These are phyloP conservation scores for Austroboletus eburneus DNA, from an alignment of 768 basidiomycete genomes.

Conservation along the genomic window DNA sequence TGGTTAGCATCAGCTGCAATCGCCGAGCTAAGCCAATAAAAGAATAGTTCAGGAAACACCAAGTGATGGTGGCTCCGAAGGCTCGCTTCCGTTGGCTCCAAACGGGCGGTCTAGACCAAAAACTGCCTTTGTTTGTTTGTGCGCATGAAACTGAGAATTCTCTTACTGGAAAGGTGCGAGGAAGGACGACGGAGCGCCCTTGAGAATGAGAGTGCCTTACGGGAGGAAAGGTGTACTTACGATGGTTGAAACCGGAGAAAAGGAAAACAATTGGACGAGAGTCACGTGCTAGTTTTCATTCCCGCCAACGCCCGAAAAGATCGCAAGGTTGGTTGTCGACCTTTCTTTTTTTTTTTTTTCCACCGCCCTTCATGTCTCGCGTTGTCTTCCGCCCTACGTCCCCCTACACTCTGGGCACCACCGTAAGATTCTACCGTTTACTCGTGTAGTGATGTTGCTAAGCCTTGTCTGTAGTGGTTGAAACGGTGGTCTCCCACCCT, in stretches of 20 bases:
- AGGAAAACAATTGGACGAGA: too few relatives aligned
- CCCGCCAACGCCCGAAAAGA: conserved; percentile 11
- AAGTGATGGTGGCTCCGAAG: neutral
- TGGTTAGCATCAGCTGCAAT: neutral
- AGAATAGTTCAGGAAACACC: too few relatives aligned
- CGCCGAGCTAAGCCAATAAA: neutral
- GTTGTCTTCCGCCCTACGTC: conserved; percentile 37
- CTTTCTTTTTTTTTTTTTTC: neutral
- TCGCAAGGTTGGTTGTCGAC: neutral
- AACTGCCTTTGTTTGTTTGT: neutral
- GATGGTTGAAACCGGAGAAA: neutral
- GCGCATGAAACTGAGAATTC: neutral
- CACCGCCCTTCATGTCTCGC: conserved; percentile 37
- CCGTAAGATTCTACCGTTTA: conserved; percentile 30
- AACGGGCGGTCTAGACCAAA: neutral
- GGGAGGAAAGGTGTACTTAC: neutral
- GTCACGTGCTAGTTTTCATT: conserved; percentile 19
- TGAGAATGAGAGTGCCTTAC: neutral
- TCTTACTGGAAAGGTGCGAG: neutral
- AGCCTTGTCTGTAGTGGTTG: conserved; percentile 34
- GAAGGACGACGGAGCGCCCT: neutral
- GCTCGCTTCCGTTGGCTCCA: neutral
- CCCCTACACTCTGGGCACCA: conserved; percentile 34
- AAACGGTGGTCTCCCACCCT: conserved; percentile 60
- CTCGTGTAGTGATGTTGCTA: neutral